These are phyloP conservation scores for Cyberlindnera mycetangii DNA, from an alignment of 805 yeast genomes.

Conservation along the genomic window DNA sequence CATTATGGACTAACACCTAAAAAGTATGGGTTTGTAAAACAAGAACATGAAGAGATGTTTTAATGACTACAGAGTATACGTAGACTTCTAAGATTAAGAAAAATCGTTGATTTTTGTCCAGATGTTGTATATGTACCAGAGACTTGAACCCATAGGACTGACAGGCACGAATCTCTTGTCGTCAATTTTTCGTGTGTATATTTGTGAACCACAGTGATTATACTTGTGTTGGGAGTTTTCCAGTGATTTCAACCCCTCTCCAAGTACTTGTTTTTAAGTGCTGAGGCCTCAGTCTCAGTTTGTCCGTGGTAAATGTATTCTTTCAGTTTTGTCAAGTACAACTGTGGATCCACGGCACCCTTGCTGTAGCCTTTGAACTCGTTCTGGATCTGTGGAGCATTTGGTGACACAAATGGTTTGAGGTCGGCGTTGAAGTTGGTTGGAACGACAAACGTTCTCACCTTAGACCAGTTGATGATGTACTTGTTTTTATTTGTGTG, in stretches of 20 bases:
- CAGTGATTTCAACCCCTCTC: constrained; percentile 30
- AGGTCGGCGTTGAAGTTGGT: constrained; percentile 40
- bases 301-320: constrained; percentile 76
- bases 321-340: constrained; percentile 67
- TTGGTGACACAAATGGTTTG: constrained; percentile 76
- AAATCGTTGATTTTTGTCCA: constrained; percentile 2
- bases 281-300: constrained; percentile 37
- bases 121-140: constrained; percentile 1
- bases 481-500: constrained; percentile 74
- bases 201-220: not conserved
- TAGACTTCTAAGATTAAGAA: not conserved
- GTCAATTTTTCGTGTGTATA: constrained; percentile 3
- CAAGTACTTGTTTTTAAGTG: constrained; percentile 22
- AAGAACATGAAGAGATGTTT: not conserved
- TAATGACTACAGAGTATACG: not conserved
- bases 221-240: not conserved
- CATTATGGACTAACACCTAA: constrained; percentile 18
- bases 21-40: not conserved
- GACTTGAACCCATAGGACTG: not conserved
- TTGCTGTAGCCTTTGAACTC: constrained; percentile 63
- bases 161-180: not conserved
- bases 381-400: constrained; percentile 67
- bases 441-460: constrained; percentile 89
- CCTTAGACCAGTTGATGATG: constrained; percentile 77
- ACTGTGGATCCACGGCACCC: constrained; percentile 71